A percentile compares a stretch with the other conserved stretches of the same genome.
These are phyloP conservation scores for Acanthamoeba lenticulata DNA, from an alignment of 208 protist genomes.

Conservation along the genomic window DNA sequence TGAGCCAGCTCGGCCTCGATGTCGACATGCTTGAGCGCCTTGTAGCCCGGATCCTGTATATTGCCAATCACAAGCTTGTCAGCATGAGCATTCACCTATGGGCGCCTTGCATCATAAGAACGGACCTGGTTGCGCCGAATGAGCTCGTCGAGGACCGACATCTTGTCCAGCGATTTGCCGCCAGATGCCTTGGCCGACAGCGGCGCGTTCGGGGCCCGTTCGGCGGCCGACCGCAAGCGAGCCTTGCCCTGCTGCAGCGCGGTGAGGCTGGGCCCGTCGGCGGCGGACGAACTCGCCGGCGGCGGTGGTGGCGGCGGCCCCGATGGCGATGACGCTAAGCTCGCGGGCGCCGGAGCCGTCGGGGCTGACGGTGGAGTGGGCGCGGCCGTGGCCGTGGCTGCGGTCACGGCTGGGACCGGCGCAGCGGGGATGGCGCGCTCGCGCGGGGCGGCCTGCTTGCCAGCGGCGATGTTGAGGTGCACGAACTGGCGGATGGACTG, in stretches of 20 bases:
- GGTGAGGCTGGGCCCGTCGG: background rate
- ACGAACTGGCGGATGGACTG: background rate
- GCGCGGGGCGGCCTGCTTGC: no score
- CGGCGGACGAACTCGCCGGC: background rate
- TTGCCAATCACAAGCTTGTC: no score
- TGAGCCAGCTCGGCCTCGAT: background rate
- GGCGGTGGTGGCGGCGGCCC: background rate
- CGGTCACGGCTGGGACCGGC: no score
- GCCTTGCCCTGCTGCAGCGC: background rate
- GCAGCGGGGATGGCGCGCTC: no score
- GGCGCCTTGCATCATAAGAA: no score
- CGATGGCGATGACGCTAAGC: background rate
- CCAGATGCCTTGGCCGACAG: background rate
- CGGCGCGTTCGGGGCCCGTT: background rate
- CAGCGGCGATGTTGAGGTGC: background rate
- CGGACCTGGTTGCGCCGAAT: background rate
- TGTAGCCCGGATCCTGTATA: background rate
- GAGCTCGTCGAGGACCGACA: background rate
- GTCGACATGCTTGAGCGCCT: background rate
- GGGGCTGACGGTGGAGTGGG: background rate
- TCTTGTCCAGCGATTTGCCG: background rate
- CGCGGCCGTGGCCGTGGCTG: no score
- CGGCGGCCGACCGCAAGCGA: background rate
- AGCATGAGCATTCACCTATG: no score
- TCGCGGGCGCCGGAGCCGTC: background rate